Evolutionary conservation across 371 early-diverging fungal genomes (phyloP), one percentile per base, ranked within the genome.

Genomic region (Mortierella sp.): DNA sequence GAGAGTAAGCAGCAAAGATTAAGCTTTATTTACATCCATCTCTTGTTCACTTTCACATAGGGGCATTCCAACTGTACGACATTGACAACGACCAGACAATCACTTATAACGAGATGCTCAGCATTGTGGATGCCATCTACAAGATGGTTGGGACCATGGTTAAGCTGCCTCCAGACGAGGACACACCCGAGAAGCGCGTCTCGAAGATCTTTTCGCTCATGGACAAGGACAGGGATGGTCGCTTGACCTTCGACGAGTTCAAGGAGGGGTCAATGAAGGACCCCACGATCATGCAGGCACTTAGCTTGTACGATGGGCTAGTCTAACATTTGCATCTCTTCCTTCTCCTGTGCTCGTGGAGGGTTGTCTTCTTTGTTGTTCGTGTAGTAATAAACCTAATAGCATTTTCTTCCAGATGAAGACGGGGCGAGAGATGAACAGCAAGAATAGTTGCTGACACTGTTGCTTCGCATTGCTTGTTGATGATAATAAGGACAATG

Each of bases 101-200:
- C 77, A 94, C 97, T 26, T 91, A 91, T 43, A 95, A 94, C 19
- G 99, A 98, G 89, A 97, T 98, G 97, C 80, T 96, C 57, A 89
- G 88, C 75, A 96, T 98, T 71, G 98, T 98, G 13, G 95, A 96
- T 64, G 96, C 99, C 9, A 96, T 98, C 67, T 98, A 98, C 87
- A 95, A 95, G 81, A 97, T 98, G 97, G 96, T 98, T 0, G 98
- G 97, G 16, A 94, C 93, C 75, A 96, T 95, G 95, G 95, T 95
- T 57, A 95, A 96, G 81, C 85, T 98, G 79, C 97, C 97, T n/a
- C 89, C 91, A 37, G 98, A 98, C 88, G 96, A 96, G 82, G 94
- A 95, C 79, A 97, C 98, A n/a, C 97, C 98, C 9, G 95, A 96
- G 79, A 96, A 96, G 88, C 91, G 98, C 21, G 98, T 98, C 11